Percentiles rank a stretch among this genome's conserved stretches.
phyloP scores from a whole-genome alignment of 495 filamentous ascomycete species.

The Penicillium roqueforti region DNA sequence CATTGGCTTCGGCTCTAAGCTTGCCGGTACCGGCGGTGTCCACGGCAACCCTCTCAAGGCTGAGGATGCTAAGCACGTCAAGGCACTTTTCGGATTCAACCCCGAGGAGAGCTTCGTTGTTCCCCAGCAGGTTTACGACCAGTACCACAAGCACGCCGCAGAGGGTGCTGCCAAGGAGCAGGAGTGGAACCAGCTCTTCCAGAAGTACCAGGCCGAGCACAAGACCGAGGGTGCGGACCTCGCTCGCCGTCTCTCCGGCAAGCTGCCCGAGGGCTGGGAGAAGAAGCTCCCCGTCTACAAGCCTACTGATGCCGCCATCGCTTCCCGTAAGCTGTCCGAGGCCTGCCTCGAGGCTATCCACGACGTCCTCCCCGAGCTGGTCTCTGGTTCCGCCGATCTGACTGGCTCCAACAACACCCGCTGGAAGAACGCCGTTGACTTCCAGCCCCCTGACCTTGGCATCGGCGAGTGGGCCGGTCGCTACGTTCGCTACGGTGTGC shows the following conservation, averaged over 20 bases:
- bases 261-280: slow-evolving; percentile 96
- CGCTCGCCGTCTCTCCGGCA: slow-evolving; percentile 70
- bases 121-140: slow-evolving; percentile 89
- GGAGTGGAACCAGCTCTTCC: slow-evolving; percentile 92
- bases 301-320: slow-evolving; percentile 75
- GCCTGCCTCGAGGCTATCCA: slow-evolving; percentile 86
- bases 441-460: slow-evolving; percentile 82
- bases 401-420: slow-evolving; percentile 98
- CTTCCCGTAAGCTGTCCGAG: slow-evolving; percentile 95
- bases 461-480: slow-evolving; percentile 87
- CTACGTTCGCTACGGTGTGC: slow-evolving; percentile 95
- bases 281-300: slow-evolving; percentile 91
- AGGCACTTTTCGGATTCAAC: slow-evolving; percentile 93
- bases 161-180: slow-evolving; percentile 86
- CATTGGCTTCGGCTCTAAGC: slow-evolving; percentile 94
- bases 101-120: slow-evolving; percentile 91
- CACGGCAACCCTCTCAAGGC: slow-evolving; percentile 93
- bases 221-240: slow-evolving; percentile 76
- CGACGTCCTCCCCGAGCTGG: slow-evolving; percentile 76
- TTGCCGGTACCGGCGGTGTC: slow-evolving; percentile 89
- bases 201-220: slow-evolving; percentile 76
- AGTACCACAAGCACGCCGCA: slow-evolving; percentile 75
- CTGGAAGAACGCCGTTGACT: slow-evolving; percentile 95
- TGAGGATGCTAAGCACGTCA: slow-evolving; percentile 87
- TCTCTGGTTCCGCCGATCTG: slow-evolving; percentile 95